Percentiles rank a stretch among this genome's conserved stretches.
These are phyloP conservation scores for Hordeum pubiflorum DNA, from an alignment of 202 grass and related monocot species.

Conservation along the genomic window DNA sequence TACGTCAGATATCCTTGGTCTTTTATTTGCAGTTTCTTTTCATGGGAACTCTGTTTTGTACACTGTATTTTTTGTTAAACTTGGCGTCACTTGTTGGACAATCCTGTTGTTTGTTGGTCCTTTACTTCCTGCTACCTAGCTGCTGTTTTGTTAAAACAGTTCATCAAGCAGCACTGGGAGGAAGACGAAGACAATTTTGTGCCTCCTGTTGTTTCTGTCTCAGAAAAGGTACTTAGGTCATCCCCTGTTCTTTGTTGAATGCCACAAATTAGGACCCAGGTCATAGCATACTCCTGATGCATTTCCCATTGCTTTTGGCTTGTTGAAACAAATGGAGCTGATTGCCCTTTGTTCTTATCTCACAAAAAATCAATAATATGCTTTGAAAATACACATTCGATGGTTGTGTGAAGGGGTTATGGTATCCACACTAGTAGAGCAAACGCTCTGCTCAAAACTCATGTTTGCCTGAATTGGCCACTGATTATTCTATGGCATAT, in stretches of 20 bases:
- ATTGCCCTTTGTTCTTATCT: not conserved
- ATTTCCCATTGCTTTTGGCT: not conserved
- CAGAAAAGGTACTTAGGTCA: conserved; percentile 59
- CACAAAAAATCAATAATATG: not conserved
- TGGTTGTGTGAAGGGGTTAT: not conserved
- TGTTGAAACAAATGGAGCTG: not conserved
- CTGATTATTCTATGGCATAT: not conserved
- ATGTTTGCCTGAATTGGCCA: not conserved
- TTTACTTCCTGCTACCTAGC: conserved; percentile 68
- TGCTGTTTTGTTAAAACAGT: conserved; percentile 95
- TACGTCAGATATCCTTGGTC: conserved; percentile 88
- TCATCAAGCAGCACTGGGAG: conserved; percentile 96
- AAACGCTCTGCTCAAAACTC: not conserved
- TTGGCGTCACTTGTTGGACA: not conserved
- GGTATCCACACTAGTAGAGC: not conserved
- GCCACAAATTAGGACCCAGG: not conserved
- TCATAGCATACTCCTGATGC: not conserved
- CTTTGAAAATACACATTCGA: not conserved
- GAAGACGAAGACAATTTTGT: conserved; percentile 86
- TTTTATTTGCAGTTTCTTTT: conserved; percentile 8
- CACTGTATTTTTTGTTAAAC: not conserved
- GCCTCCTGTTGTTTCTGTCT: conserved; percentile 62
- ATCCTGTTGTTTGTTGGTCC: conserved; percentile 23
- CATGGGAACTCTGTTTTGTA: not conserved
- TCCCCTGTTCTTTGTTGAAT: not conserved